Base-by-base conservation (phyloP, 192 early-diverging fungal genomes). In the Coemansia sp. region DNA sequence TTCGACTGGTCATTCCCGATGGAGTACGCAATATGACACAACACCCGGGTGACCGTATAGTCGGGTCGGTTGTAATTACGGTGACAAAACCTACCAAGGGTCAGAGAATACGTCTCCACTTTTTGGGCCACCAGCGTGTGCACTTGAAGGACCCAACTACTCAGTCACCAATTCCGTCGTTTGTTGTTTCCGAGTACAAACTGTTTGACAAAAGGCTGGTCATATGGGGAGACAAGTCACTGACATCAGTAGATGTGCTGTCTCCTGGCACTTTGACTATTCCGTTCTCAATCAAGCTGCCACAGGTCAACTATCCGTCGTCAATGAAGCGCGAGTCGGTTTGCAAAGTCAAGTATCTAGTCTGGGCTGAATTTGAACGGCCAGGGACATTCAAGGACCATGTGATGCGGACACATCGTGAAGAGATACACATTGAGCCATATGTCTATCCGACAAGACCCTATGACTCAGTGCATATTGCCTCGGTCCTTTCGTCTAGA, bases 11-110 rank as follows among this genome's bases (percentile, higher is more conserved):
- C 12, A 74, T 74, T 18, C 72, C 72, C 24, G 59, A 68, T 10
- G 72, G 72, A 24, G 62, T 74, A 12, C 66, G 72, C 53, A 64
- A 64, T 21, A 68, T 62, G 61, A 58, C 66, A 27, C 65, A 74
- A 50, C 59, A 68, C 25, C 66, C 72, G 0, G 62, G 50, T 21
- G 59, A 55, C 47, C 51, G 45, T 2, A 66, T 74, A 19, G 66
- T 68, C 4, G 72, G 72, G 12, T 67, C 66, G 2, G 72, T 68
- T 3, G 62, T 62, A 3, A 27, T 74, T 24, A 74, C 72, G 2
- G 62, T 74, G n/a, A 74, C 72, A 4, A 74, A 68, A 41, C 59
- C 72, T 1, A 74, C 72, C 5, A 55, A 53, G 39, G 62, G 59
- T 4, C 58, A 42, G 41, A 43, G 72, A n/a, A 65, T 74, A 43